phyloP scores from a whole-genome alignment of 805 yeast genomes.

The Peterozyma toletana region DNA sequence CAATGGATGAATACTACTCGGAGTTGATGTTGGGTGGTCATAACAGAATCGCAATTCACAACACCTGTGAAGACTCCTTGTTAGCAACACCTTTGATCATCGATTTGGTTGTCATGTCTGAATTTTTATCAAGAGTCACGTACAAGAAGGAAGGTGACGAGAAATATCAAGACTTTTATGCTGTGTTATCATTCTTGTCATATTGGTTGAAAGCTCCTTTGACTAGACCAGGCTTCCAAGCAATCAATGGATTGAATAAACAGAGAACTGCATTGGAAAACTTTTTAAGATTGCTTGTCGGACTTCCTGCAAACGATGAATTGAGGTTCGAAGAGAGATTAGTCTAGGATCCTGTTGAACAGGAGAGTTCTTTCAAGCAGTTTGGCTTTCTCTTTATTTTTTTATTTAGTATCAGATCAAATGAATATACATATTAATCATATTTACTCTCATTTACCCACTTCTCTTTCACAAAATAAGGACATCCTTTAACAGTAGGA shows the following conservation, averaged over 20 bases:
- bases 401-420: too few relatives aligned
- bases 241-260: constrained; percentile 90
- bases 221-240: constrained; percentile 82
- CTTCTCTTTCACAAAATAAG: too few relatives aligned
- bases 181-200: constrained; percentile 79
- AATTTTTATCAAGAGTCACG: constrained; percentile 79
- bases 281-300: constrained; percentile 81
- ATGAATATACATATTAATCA: too few relatives aligned
- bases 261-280: constrained; percentile 92
- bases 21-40: constrained; percentile 98
- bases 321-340: constrained; percentile 92
- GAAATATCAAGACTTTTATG: constrained; percentile 62
- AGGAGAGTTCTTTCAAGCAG: too few relatives aligned
- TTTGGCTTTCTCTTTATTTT: too few relatives aligned
- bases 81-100: constrained; percentile 92
- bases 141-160: constrained; percentile 53
- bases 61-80: constrained; percentile 93
- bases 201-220: constrained; percentile 98
- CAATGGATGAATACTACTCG: constrained; percentile 97
- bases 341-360: constrained; percentile 12
- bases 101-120: constrained; percentile 85
- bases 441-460: too few relatives aligned
- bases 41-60: constrained; percentile 88
- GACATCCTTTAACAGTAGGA: too few relatives aligned
- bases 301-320: constrained; percentile 85